Evolutionary conservation across 805 yeast genomes (phyloP), one percentile per base, ranked within the genome.

Genomic region (Yarrowia sp.): DNA sequence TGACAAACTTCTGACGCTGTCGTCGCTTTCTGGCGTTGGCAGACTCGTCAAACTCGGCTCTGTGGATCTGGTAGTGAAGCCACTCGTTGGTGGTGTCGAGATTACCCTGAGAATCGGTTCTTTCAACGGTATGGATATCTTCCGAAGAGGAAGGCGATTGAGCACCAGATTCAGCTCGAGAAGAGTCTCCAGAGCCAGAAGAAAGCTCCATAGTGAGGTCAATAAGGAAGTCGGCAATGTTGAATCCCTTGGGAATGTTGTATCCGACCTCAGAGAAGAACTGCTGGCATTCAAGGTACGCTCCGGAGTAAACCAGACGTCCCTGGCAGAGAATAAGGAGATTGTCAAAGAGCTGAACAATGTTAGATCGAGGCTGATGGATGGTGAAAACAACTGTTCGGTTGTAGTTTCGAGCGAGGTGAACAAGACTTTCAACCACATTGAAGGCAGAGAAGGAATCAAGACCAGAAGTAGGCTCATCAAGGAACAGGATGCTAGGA

Each of bases 351-450:
- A 91, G 79, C 0, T 97, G 88, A 40, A 95, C 98, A 76, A 95
- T 94, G 74, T 95, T 95, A 68, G 97, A 91, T 74, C 99, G 84
- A 12, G 99, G 99, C 76, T 95, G 99, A 79, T 95, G 99, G 71
- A 95, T 95, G 0, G 99, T 92, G 76, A 95, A 89, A 1, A 95
- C 86, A 60, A 95, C 87, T 0, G 99, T 94, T 75, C 98, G 86
- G 69, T 90, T 87, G 76, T 88, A 90, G 73, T 87, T 89, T 68
- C 87, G 83, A 0, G 98, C 91, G 68, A 95, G 82, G 68, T 89
- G 84, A 2, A 90, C 94, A 53, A 95, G 82, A 70, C 92, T 85
- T 70, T 92, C 98, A 52, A 95, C 83, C 9, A 95, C 99, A 73
- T 93, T 92, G 74, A 86, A 87, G 0, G 99, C 98, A 78, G 93